Base-by-base conservation (phyloP, 441 rosid genomes). In the Metrosideros polymorpha region DNA sequence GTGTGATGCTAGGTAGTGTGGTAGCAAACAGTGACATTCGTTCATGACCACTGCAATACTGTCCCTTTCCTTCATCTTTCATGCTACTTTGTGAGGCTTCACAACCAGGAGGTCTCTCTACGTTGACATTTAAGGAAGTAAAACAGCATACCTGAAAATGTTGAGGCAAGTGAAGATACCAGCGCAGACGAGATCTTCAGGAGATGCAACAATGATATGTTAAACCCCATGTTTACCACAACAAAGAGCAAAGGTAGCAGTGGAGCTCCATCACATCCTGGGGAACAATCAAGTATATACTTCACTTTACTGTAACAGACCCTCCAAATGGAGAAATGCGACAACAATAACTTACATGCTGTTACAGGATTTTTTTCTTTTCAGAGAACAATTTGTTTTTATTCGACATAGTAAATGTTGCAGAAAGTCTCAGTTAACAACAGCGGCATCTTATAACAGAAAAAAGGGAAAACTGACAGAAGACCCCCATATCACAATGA, bases 241-340 rank as follows among this genome's bases (percentile, higher is more conserved):
- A 97, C 87, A 90, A 96, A 97, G 86, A 97, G 90, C 87, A 97
- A 61, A 42, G 99, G 99, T 85, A 97, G 95, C 84, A 97, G 86
- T 4, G 99, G 99, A 47, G 98, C 98, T 63, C 99, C 99, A 43
- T 93, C 94, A 86, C 99, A 97, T 92, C 97, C 99, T 97, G 94
- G 53, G 25, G 18, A 66, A 43, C 54, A 45, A 83, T 35, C 54
- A 51, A 24, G 43, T 32, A 54, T 9, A 30, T 10, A 18, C 13
- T 30, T 83, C 57, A 83, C 45, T 30, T 54, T 25, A 19, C 25
- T 3, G 9, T 82, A 54, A 83, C 18, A 19, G 45, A 18, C 18
- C 47, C 79, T 71, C 15, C 79, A 22, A 39, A 71, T 10, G 79
- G 15, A 39, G 79, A n/a, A 71, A 39, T 39, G 47, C n/a, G 0